Base-by-base conservation (phyloP, 352 stramenopile species). In the Stephanocyclus meneghinianus region DNA sequence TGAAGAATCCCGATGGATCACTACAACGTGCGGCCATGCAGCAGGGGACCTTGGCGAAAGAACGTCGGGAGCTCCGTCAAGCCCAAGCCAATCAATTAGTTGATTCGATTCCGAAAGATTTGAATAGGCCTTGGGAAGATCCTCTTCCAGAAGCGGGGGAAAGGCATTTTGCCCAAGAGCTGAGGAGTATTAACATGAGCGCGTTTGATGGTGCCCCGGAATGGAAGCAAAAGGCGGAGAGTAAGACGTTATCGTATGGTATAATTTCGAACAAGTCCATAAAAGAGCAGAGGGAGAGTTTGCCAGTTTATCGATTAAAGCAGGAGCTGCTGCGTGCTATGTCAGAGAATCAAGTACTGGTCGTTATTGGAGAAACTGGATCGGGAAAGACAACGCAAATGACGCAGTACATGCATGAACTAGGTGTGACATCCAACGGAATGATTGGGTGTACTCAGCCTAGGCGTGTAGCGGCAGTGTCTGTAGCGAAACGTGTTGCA, bases 331-430 rank as follows among this genome's bases (percentile, higher is more conserved):
- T 98, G 89, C 88, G 97, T 71, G 96, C 96, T 21, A 98, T 99
- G 42, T 86, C 85, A 1, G 91, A 97, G 32, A 98, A 99, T 85
- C 96, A 98, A 77, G 90, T 98, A 1, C 85, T 99, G 6, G 96
- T 99, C 1, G 97, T 99, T 4, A 99, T 99, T 69, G 98, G 98
- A 59, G 98, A 99, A 80, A 99, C 97, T 0, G 98, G 98, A 2
- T 60, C 15, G n/a, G 55, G 66, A 44, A 99, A 99, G 84, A 99
- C 97, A 3, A 99, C 97, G 2, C 97, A 99, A 84, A 98, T 99
- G 95, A 99, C 97, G 2, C 98, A 99, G 84, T 99, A 99, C 85
- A 97, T 99, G 91, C 95, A 95, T 13, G 97, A 99, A 86, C 95
- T 98, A 86, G 97, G 97, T 0, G 85, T 98, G 1, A 98, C 95